Conservation (phyloP, 2,329 filamentous ascomycete species). For the Orbilia quercus region DNA sequence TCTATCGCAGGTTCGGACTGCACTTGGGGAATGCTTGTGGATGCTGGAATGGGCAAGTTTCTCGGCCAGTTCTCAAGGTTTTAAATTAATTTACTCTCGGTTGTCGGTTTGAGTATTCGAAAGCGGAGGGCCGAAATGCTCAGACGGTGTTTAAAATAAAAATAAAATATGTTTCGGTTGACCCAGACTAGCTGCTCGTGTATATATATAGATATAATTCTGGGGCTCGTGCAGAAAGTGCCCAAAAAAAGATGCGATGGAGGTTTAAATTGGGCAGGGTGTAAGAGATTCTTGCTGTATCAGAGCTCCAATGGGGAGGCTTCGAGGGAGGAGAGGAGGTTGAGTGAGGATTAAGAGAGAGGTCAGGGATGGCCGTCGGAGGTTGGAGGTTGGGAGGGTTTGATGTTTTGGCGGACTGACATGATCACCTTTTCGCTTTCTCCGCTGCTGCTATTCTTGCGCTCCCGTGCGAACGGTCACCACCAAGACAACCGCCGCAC, state of each 20-base stretch:
- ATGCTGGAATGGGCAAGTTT: slow-evolving; percentile 5
- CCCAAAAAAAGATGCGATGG: neutral
- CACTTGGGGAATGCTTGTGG: neutral
- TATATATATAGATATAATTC: neutral
- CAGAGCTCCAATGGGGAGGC: neutral
- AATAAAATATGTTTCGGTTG: slow-evolving; percentile 5
- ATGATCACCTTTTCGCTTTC: slow-evolving; percentile 45
- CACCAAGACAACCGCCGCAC: neutral
- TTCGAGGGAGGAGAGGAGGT: slow-evolving; percentile 3
- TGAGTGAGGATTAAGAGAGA: neutral
- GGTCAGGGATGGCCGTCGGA: neutral
- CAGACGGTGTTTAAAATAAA: neutral
- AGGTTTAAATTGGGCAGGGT: slow-evolving; percentile 7
- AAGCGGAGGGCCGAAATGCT: slow-evolving; percentile 20
- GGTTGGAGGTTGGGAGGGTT: slow-evolving; percentile 7
- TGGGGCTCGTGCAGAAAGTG: neutral
- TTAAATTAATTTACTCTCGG: slow-evolving; percentile 15
- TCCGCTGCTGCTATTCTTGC: slow-evolving; percentile 28
- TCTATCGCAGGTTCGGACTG: neutral
- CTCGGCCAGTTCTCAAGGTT: neutral
- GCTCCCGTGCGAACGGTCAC: slow-evolving; percentile 29
- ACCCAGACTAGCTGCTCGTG: slow-evolving; percentile 14
- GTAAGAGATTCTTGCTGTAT: neutral
- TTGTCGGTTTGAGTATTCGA: slow-evolving; percentile 6
- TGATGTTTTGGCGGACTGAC: slow-evolving; percentile 41